Evolutionary conservation across 2,329 filamentous ascomycete species (phyloP).

Genomic region (Diaporthe citrichinensis): DNA sequence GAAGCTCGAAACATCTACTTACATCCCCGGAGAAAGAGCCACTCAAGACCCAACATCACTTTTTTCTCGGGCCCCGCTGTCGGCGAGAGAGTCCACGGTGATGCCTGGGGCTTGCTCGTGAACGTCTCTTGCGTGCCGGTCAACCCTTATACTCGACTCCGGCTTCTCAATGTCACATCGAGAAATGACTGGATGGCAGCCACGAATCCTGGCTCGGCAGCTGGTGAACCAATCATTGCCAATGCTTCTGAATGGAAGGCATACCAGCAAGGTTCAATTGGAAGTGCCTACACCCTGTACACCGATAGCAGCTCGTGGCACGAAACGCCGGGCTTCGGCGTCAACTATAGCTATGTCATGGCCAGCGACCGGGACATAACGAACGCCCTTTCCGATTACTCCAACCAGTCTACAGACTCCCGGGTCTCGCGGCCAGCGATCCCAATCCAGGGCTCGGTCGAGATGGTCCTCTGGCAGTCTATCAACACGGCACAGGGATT

Average conservation of each 20-base stretch:
- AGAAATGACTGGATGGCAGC: neutral
- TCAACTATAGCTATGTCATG: slow-evolving; percentile 25
- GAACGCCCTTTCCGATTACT: slow-evolving; percentile 2
- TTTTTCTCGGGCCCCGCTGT: slow-evolving; percentile 10
- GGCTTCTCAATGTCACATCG: slow-evolving; percentile 13
- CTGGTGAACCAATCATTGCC: neutral
- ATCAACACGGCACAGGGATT: neutral
- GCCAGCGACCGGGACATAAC: slow-evolving; percentile 8
- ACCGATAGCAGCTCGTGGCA: slow-evolving; percentile 4
- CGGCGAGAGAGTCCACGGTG: slow-evolving; percentile 1
- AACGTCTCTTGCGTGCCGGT: slow-evolving; percentile 12
- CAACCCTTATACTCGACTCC: neutral
- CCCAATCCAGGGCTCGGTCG: slow-evolving; percentile 16
- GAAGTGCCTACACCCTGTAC: neutral
- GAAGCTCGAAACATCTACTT: neutral
- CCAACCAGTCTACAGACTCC: neutral
- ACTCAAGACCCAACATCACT: slow-evolving; percentile 2
- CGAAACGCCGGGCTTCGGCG: slow-evolving; percentile 2
- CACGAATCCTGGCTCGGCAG: neutral
- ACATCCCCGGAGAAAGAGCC: neutral
- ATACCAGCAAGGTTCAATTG: neutral
- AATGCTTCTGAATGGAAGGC: neutral
- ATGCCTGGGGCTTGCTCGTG: slow-evolving; percentile 6
- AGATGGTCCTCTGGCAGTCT: slow-evolving; percentile 16
- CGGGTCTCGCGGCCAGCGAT: neutral